Evolutionary conservation across 1,284 basidiomycete species (phyloP), one percentile per base, ranked within the genome.

Genomic region (Volvariella volvacea): DNA sequence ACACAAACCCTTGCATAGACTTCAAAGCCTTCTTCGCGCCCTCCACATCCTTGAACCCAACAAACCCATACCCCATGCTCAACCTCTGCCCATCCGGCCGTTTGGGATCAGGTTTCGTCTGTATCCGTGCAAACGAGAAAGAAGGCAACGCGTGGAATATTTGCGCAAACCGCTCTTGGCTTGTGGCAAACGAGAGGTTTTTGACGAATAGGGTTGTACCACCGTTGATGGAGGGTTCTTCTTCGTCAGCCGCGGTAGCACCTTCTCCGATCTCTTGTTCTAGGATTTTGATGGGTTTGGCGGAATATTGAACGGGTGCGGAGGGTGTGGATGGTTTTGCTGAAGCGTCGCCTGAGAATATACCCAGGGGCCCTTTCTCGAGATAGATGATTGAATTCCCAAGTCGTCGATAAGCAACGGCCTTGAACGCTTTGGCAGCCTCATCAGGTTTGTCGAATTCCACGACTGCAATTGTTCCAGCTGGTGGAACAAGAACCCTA

Each of bases 11-110:
- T 51, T 92, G 78, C 67, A 94, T 79, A 43, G 82, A 82, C 56
- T 80, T 79, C 52, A 90, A 55, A n/a, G 88, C 95, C 48, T 75
- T 77, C 58, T 76, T 73, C 30, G 95, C 94, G 3, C 74, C 78
- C 19, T 88, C 84, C 1, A 65, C 64, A 22, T 82, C 83, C 59
- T 79, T 80, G 71, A 98, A 98, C 2, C 94, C 95, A 25, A 96
- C 79, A 58, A 99, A 99, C 0, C 93, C 95, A 61, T 94, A 98
- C 0, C 94, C 93, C 92, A 96, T 94, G 57, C 88, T 92, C 33
- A 95, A 66, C 36, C 76, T 70, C 14, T 52, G 52, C 9, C 68
- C 68, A 22, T 61, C 68, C 0, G 80, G 73, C 4, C 76, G 71
- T 54, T 88, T 91, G 0, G 90, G 84, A 63, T 95, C 89, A 0